Evolutionary conservation across 306 rosid species (phyloP).

Genomic region (Crotalaria pallida): DNA sequence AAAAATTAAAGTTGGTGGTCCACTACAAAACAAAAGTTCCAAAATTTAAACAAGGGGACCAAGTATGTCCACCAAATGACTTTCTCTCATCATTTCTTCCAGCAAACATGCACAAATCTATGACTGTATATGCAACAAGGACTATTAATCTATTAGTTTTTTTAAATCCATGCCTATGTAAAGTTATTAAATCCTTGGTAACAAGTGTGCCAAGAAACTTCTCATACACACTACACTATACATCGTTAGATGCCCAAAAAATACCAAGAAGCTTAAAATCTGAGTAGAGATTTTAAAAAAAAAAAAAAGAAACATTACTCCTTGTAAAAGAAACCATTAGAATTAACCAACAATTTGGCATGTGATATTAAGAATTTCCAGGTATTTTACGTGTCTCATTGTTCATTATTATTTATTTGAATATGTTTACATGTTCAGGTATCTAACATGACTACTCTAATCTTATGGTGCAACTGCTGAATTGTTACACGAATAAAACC

Average conservation of each 20-base stretch:
- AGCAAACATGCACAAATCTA: slow-evolving; percentile 21
- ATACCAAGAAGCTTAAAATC: neutral
- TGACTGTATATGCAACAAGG: neutral
- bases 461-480: neutral
- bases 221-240: neutral
- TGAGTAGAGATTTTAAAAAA: neutral
- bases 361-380: neutral
- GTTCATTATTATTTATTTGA: neutral
- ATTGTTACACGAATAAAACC: neutral
- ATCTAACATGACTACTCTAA: neutral
- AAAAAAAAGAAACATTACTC: neutral
- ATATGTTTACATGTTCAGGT: neutral
- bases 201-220: neutral
- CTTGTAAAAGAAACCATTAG: neutral
- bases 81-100: slow-evolving; percentile 33
- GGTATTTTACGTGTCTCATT: neutral
- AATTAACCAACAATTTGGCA: neutral
- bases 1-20: slow-evolving; percentile 18
- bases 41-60: slow-evolving; percentile 40
- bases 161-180: neutral
- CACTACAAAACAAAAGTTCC: slow-evolving; percentile 23
- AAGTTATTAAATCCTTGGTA: neutral
- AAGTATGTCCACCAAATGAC: slow-evolving; percentile 30
- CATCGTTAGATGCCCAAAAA: neutral
- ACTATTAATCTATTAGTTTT: neutral